phyloP scores from a whole-genome alignment of 1,284 basidiomycete species.

The Gomphus bonarii region DNA sequence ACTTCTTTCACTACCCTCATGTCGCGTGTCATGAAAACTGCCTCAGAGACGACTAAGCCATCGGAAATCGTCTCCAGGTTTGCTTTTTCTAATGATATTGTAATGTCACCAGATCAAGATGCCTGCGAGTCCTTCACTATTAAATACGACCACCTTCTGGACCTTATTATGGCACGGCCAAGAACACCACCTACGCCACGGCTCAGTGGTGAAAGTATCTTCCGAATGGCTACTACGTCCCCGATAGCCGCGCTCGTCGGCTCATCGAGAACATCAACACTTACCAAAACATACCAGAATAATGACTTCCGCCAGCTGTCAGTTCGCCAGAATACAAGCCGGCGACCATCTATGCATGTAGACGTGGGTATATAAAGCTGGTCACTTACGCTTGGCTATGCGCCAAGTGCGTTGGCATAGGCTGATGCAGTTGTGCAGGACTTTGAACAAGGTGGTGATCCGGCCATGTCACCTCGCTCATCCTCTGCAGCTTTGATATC shows the following conservation, averaged over 20 bases:
- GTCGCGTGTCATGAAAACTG: slow-evolving; percentile 1
- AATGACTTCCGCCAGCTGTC: slow-evolving; percentile 70
- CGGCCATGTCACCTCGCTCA: not conserved
- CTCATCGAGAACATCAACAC: slow-evolving; percentile 62
- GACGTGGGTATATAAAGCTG: slow-evolving; percentile 38
- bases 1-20: slow-evolving; percentile 6
- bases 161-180: slow-evolving; percentile 24
- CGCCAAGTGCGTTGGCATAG: slow-evolving; percentile 12
- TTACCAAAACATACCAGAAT: slow-evolving; percentile 67
- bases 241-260: slow-evolving; percentile 61
- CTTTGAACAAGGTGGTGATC: slow-evolving; percentile 18
- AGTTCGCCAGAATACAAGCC: slow-evolving; percentile 67
- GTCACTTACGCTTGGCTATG: slow-evolving; percentile 10
- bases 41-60: not conserved
- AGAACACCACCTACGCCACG: slow-evolving; percentile 41
- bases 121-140: slow-evolving; percentile 20
- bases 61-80: slow-evolving; percentile 5
- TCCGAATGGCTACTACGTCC: slow-evolving; percentile 44
- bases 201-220: slow-evolving; percentile 34
- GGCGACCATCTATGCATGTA: slow-evolving; percentile 71
- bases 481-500: not conserved
- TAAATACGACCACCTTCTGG: slow-evolving; percentile 25
- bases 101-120: not conserved
- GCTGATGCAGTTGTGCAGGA: slow-evolving; percentile 19
- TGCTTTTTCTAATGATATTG: slow-evolving; percentile 1